These are phyloP conservation scores for Mortierella sp. DNA, from an alignment of 371 early-diverging fungal genomes.

Conservation along the genomic window DNA sequence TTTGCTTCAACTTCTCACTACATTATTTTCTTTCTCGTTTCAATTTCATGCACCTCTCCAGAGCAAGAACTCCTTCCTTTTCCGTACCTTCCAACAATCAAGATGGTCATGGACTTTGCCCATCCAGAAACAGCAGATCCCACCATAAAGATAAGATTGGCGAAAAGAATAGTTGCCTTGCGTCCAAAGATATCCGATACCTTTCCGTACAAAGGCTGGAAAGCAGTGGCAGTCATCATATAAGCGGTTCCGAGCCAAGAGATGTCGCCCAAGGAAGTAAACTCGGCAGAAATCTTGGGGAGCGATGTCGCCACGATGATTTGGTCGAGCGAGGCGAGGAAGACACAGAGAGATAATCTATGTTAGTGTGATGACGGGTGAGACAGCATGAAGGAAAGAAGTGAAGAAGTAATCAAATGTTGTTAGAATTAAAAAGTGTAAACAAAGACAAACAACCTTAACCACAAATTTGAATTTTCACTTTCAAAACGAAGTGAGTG, in stretches of 20 bases:
- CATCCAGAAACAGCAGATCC: constrained; percentile 73
- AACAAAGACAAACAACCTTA: constrained; percentile 59
- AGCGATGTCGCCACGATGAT: constrained; percentile 56
- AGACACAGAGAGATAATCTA: constrained; percentile 59
- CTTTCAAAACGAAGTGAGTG: not conserved
- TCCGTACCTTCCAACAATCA: constrained; percentile 70
- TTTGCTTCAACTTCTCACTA: too few species aligned
- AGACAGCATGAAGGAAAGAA: constrained; percentile 19
- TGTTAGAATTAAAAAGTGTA: not conserved
- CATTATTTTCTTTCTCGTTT: too few species aligned
- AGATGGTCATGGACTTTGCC: constrained; percentile 63
- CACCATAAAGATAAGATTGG: constrained; percentile 66
- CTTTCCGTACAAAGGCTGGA: constrained; percentile 65
- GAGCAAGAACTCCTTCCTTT: too few species aligned
- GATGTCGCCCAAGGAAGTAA: constrained; percentile 49
- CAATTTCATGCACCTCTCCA: too few species aligned
- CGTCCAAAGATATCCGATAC: constrained; percentile 81
- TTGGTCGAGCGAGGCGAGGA: constrained; percentile 74
- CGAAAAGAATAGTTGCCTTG: constrained; percentile 67
- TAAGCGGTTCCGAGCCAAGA: constrained; percentile 62
- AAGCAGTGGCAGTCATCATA: constrained; percentile 60
- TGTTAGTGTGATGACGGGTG: not conserved
- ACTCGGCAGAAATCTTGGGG: constrained; percentile 54
- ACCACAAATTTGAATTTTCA: not conserved
- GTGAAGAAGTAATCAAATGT: not conserved